These are phyloP conservation scores for Jackrogersella multiformis DNA, from an alignment of 495 filamentous ascomycete species.

Conservation along the genomic window DNA sequence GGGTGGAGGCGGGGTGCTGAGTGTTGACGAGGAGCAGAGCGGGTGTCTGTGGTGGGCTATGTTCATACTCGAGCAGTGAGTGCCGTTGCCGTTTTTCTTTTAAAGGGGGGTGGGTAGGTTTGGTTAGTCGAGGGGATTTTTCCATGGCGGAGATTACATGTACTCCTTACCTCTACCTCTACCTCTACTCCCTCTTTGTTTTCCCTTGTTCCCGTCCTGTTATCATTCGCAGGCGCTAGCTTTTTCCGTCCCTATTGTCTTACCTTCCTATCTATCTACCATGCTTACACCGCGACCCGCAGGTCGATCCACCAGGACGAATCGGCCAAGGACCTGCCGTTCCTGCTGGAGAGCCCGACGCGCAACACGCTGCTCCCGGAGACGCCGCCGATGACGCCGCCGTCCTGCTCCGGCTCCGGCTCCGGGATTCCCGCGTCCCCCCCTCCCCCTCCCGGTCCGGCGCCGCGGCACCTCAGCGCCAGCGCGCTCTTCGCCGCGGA, in stretches of 20 bases:
- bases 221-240: too few relatives aligned
- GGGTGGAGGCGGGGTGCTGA: constrained; percentile 26
- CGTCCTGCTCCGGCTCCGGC: background rate
- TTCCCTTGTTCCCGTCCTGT: too few relatives aligned
- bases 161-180: too few relatives aligned
- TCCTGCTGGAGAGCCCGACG: constrained; percentile 43
- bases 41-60: constrained; percentile 48
- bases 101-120: background rate
- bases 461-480: constrained; percentile 32
- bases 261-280: background rate
- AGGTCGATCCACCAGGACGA: constrained; percentile 47
- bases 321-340: constrained; percentile 33
- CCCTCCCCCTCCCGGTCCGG: background rate
- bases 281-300: background rate
- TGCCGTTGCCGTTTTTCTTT: background rate
- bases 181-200: too few relatives aligned
- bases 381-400: constrained; percentile 35
- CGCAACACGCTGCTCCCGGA: constrained; percentile 43
- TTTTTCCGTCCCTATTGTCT: too few relatives aligned
- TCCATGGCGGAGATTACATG: too few relatives aligned
- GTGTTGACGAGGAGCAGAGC: constrained; percentile 42
- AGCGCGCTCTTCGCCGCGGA: constrained; percentile 22
- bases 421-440: constrained; percentile 25
- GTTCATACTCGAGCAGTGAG: constrained; percentile 50
- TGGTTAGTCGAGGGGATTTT: too few relatives aligned